phyloP scores from a whole-genome alignment of 1,284 basidiomycete species.

The Vanrija sp. region DNA sequence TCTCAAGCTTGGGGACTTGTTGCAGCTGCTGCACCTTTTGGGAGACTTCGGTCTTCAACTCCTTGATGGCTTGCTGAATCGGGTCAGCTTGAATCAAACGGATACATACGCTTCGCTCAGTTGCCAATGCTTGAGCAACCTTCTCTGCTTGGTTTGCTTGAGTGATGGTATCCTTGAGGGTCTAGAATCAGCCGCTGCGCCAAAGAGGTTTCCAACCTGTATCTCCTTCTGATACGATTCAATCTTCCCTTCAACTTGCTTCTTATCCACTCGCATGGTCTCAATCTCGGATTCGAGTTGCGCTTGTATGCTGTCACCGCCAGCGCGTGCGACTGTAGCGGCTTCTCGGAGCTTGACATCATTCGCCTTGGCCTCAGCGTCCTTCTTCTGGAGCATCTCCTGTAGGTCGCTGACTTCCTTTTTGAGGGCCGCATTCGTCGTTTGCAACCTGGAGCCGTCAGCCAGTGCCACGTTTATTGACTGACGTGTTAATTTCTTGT shows the following conservation, averaged over 20 bases:
- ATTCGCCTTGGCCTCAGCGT: not conserved
- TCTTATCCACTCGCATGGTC: not conserved
- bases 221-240: not conserved
- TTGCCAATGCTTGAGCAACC: not conserved
- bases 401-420: not conserved
- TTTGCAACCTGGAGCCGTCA: not conserved
- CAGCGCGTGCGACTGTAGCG: not conserved
- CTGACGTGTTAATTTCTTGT: no score
- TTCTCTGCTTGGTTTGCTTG: not conserved
- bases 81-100: not conserved
- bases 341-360: not conserved
- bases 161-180: not conserved
- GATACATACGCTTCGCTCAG: not conserved
- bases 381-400: not conserved
- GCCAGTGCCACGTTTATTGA: no score
- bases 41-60: no score
- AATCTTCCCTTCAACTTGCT: not conserved
- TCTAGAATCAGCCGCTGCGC: not conserved
- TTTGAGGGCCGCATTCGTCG: not conserved
- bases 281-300: not conserved
- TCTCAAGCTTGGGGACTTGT: no score
- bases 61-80: no score
- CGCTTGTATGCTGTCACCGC: not conserved
- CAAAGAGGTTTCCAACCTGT: not conserved
- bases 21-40: no score